Evolutionary conservation across 805 yeast genomes (phyloP).

Genomic region (Lipomyces kockii): DNA sequence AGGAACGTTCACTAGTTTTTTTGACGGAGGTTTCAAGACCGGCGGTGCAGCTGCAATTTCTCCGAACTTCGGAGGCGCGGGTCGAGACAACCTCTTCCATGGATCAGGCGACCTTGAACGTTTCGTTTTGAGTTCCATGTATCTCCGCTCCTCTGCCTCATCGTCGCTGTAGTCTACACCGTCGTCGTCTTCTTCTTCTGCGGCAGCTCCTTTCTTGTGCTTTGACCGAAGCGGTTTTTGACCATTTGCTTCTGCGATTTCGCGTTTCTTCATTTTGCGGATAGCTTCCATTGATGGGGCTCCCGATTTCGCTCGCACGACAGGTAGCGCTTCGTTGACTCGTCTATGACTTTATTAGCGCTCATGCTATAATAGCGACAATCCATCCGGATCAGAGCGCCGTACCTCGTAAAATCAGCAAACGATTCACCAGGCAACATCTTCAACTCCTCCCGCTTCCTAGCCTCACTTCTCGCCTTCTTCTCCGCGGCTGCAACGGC

Average conservation of each 20-base stretch:
- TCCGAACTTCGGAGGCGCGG: constrained; percentile 46
- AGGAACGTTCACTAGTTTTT: constrained; percentile 46
- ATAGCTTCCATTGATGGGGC: constrained; percentile 42
- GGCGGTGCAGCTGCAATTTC: constrained; percentile 52
- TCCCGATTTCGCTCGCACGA: constrained; percentile 46
- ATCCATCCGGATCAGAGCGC: background rate
- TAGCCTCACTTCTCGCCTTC: constrained; percentile 6
- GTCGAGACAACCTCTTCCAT: constrained; percentile 46
- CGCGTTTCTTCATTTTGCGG: constrained; percentile 34
- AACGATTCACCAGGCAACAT: constrained; percentile 47
- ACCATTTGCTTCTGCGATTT: constrained; percentile 36
- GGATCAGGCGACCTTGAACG: constrained; percentile 50
- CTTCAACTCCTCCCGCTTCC: constrained; percentile 27
- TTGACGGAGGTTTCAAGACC: constrained; percentile 44
- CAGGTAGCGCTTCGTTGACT: constrained; percentile 50
- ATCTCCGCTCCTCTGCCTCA: constrained; percentile 39
- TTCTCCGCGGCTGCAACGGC: constrained; percentile 11
- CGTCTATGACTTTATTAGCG: constrained; percentile 39
- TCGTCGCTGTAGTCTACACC: constrained; percentile 32
- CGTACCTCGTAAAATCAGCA: constrained; percentile 44
- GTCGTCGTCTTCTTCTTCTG: constrained; percentile 39
- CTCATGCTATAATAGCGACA: background rate
- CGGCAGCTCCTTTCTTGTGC: constrained; percentile 39
- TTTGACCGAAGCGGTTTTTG: constrained; percentile 30
- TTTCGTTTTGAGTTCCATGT: constrained; percentile 26